Evolutionary conservation across 2,329 filamentous ascomycete genomes (phyloP), one percentile per base, ranked within the genome.

Genomic region (Dichotomopilus funicola): DNA sequence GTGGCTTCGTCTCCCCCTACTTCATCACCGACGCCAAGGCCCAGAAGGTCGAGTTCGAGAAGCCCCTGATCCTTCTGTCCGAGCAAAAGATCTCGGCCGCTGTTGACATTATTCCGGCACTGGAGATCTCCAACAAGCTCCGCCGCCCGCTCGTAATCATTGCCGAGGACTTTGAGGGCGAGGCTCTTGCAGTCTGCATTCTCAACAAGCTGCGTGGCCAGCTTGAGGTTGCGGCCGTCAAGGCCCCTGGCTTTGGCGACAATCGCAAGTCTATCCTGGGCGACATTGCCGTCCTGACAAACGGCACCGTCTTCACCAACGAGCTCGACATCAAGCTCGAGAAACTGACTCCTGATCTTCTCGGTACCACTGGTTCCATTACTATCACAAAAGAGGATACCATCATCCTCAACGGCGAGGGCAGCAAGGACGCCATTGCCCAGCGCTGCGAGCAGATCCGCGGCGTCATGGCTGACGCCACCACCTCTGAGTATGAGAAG

Each of bases 11-110:
- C 71, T 99, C 94, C 33, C 91, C 94, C 66, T 99, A 99, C 86
- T 99, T 99, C 82, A 99, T 99, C 80, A 99, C 94, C 79, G 94
- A 99, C 70, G 79, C 91, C 83, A 99, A 99, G 87, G 75, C 91
- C 58, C 91, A 95, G 75, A 99, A 99, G 86, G 91, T 97, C 56
- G 94, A 99, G 79, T 99, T 99, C 65, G 94, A 99, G 86, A 97
- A 99, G 84, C 94, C 94, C 63, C 78, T 99, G 71, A 94, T 99
- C 73, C 88, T 99, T 50, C 89, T 99, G 54, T 97, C 94, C 7
- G 94, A 99, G 85, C 97, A 96, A 89, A 99, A 99, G 87, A 99
- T 99, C 76, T 99, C 94, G 51, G 90, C 91, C 59, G 94, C 97
- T 58, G 92, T 97, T 79, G 94, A 99, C 75, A 97, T 99, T 70